Evolutionary conservation across 305 asterid genomes (phyloP).

Genomic region (Fraxinus nigra): DNA sequence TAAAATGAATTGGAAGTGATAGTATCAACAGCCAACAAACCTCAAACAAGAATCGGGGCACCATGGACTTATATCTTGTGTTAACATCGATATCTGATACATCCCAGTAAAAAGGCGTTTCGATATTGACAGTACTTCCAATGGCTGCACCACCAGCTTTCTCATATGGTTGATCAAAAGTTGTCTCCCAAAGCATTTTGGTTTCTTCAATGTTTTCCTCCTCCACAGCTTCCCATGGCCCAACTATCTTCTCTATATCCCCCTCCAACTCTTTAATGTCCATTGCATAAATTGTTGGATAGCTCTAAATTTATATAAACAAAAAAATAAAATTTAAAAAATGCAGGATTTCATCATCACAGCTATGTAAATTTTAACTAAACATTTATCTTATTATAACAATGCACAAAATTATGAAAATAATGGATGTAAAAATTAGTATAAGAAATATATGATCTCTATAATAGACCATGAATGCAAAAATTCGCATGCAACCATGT

Average conservation of each 20-base stretch:
- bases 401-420: not conserved
- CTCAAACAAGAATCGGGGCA: slow-evolving; percentile 82
- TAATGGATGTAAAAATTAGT: not conserved
- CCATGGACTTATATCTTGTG: slow-evolving; percentile 64
- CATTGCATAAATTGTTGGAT: slow-evolving; percentile 69
- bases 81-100: slow-evolving; percentile 57
- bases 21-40: slow-evolving; percentile 36
- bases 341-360: slow-evolving; percentile 20
- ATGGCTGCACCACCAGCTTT: slow-evolving; percentile 69
- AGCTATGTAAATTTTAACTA: slow-evolving; percentile 12
- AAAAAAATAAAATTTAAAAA: not conserved
- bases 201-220: slow-evolving; percentile 50
- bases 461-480: not conserved
- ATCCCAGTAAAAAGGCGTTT: slow-evolving; percentile 67
- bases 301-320: slow-evolving; percentile 58
- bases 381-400: not conserved
- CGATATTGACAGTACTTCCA: slow-evolving; percentile 28
- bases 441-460: not conserved
- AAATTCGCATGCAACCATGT: not conserved
- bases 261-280: slow-evolving; percentile 66
- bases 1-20: not conserved
- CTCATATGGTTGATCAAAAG: slow-evolving; percentile 74
- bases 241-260: slow-evolving; percentile 48
- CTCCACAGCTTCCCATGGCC: slow-evolving; percentile 43
- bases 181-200: slow-evolving; percentile 70